Evolutionary conservation across 2,329 filamentous ascomycete genomes (phyloP), one percentile per base, ranked within the genome.

Genomic region (Fusarium ramigenum): DNA sequence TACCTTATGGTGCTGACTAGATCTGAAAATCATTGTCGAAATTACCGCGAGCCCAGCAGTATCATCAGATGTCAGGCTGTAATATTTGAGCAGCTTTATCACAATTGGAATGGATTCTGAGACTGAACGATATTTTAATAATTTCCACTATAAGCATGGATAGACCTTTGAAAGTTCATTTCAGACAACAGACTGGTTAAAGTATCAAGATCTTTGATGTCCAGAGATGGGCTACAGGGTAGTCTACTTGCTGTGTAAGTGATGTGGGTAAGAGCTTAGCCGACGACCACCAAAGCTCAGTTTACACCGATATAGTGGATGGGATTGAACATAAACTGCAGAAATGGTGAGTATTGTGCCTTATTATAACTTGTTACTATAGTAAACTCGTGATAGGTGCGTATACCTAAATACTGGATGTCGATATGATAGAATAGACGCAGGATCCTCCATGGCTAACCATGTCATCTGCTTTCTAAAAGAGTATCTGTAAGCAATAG

Each of bases 251-350:
- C 19, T 28, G 50, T 54, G 36, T 54, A 30, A 54, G 25, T 54
- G 23, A 18, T 16, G 14, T 40, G 50, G 50, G 19, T 54, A 54
- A 54, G 50, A 40, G 6, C 50, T 54, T 54, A 54, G 25, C 50
- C 50, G 50, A 14, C 16, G 8, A 40, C 4, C 15, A 40, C 25
- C 16, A 23, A 10, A 32, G 28, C 10, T 49, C 46, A 32, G 7
- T 49, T n/a, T 2, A 4, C 32, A n/a, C 5, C 3, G 3, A 49
- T 32, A 14, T 2, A 32, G 8, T 7, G 7, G 21, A 49, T 6
- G 6, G 23, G 4, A 4, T 50, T 0, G 4, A 5, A 10, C 5
- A 23, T 19, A 5, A 6, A 9, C 7, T 4, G 15, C 8, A 5
- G n/a, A 12, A n/a, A 0, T 9, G 7, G 21, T 49, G 21, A 9